These are phyloP conservation scores for Myotisia sp. DNA, from an alignment of 2,329 filamentous ascomycete genomes.

Conservation along the genomic window DNA sequence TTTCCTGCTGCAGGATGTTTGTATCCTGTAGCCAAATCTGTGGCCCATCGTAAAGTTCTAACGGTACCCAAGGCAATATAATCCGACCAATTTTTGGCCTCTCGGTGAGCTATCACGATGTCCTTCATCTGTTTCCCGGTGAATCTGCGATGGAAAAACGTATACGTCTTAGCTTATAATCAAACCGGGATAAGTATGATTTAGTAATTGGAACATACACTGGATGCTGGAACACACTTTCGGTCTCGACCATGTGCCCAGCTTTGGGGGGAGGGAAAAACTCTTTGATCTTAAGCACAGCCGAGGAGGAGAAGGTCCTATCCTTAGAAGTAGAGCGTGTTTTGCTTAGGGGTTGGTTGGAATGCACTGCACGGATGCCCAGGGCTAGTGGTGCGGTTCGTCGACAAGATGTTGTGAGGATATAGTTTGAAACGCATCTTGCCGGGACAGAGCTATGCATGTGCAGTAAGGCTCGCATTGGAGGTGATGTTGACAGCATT, in stretches of 20 bases:
- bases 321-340: too few species aligned
- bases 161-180: too few species aligned
- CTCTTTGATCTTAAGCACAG: constrained; percentile 25
- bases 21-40: constrained; percentile 71
- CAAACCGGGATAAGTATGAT: too few species aligned
- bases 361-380: too few species aligned
- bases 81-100: constrained; percentile 60
- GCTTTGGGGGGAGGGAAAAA: constrained; percentile 49
- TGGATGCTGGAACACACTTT: constrained; percentile 55
- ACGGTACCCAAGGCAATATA: constrained; percentile 64
- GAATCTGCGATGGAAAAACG: constrained; percentile 39
- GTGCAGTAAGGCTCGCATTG: constrained; percentile 7
- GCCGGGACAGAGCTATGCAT: constrained; percentile 8
- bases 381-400: too few species aligned
- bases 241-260: constrained; percentile 46
- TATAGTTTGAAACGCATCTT: constrained; percentile 8
- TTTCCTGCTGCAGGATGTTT: constrained; percentile 49
- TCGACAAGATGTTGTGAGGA: too few species aligned
- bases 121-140: constrained; percentile 63
- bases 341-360: too few species aligned
- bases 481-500: constrained; percentile 7
- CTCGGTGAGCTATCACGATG: constrained; percentile 62
- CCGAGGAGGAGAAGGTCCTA: constrained; percentile 27
- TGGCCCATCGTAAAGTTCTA: constrained; percentile 59
- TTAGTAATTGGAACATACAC: constrained; percentile 24